These are phyloP conservation scores for Sphagnum fallax DNA, from an alignment of 228 moss, liverwort and hornwort species.

Conservation along the genomic window DNA sequence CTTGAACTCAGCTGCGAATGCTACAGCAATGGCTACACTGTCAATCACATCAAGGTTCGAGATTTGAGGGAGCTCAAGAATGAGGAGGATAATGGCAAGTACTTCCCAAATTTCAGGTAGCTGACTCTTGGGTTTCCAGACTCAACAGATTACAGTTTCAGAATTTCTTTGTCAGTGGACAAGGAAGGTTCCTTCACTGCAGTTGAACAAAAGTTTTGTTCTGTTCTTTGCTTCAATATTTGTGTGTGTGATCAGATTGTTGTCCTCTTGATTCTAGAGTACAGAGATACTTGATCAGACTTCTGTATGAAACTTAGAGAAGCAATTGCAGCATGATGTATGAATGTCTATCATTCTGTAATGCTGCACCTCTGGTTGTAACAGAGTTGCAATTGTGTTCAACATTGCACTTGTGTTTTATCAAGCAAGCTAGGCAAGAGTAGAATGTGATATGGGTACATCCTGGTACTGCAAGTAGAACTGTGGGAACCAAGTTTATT, in stretches of 20 bases:
- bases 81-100: conserved; percentile 7
- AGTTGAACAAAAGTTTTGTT: neutral
- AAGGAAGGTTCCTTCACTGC: neutral
- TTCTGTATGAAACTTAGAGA: neutral
- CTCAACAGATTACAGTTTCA: neutral
- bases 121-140: neutral
- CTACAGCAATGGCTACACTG: conserved; percentile 30
- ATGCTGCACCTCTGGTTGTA: neutral
- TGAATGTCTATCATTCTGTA: neutral
- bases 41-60: conserved; percentile 30
- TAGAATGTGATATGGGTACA: neutral
- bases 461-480: neutral
- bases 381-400: neutral
- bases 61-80: conserved; percentile 14
- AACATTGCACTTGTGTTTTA: neutral
- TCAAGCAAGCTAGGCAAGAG: neutral
- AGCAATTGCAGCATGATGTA: neutral
- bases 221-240: neutral
- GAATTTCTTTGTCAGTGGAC: neutral
- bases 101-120: conserved; percentile 42
- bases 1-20: conserved; percentile 36
- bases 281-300: neutral
- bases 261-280: neutral
- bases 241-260: no score
- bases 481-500: neutral